A percentile compares a stretch with the other conserved stretches of the same genome.
These are phyloP conservation scores for Kurtzmaniella cleridarum DNA, from an alignment of 805 yeast genomes.

Conservation along the genomic window DNA sequence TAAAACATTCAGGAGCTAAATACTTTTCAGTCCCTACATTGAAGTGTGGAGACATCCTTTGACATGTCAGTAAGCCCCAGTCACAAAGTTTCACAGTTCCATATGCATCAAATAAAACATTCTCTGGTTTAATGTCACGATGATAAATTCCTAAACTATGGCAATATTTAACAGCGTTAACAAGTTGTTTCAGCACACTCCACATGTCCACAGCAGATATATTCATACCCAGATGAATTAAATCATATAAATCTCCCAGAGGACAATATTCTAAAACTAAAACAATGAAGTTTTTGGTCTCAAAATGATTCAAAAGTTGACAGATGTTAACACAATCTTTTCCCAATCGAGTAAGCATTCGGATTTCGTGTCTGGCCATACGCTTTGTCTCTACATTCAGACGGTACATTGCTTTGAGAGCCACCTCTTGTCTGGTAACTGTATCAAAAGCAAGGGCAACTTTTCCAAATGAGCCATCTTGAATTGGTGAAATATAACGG, in stretches of 20 bases:
- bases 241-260: slow-evolving; percentile 65
- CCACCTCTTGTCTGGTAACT: slow-evolving; percentile 31
- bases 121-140: slow-evolving; percentile 73
- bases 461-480: slow-evolving; percentile 58
- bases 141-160: slow-evolving; percentile 61
- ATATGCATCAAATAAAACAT: slow-evolving; percentile 46
- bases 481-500: slow-evolving; percentile 39
- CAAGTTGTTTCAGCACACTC: slow-evolving; percentile 44
- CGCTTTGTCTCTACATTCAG: slow-evolving; percentile 33
- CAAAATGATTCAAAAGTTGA: slow-evolving; percentile 52
- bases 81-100: slow-evolving; percentile 62
- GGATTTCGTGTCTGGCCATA: slow-evolving; percentile 53
- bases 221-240: slow-evolving; percentile 23
- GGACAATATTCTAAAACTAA: slow-evolving; percentile 64
- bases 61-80: slow-evolving; percentile 64
- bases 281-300: slow-evolving; percentile 45
- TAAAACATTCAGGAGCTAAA: slow-evolving; percentile 51
- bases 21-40: slow-evolving; percentile 55
- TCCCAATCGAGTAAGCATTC: slow-evolving; percentile 34
- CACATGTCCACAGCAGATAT: slow-evolving; percentile 22
- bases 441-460: slow-evolving; percentile 50
- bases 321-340: slow-evolving; percentile 48
- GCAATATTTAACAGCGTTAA: slow-evolving; percentile 46
- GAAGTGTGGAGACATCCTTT: slow-evolving; percentile 22
- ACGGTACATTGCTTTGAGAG: slow-evolving; percentile 51